Evolutionary conservation across 2,329 filamentous ascomycete species (phyloP).

Genomic region (Drechslerella stenobrocha): DNA sequence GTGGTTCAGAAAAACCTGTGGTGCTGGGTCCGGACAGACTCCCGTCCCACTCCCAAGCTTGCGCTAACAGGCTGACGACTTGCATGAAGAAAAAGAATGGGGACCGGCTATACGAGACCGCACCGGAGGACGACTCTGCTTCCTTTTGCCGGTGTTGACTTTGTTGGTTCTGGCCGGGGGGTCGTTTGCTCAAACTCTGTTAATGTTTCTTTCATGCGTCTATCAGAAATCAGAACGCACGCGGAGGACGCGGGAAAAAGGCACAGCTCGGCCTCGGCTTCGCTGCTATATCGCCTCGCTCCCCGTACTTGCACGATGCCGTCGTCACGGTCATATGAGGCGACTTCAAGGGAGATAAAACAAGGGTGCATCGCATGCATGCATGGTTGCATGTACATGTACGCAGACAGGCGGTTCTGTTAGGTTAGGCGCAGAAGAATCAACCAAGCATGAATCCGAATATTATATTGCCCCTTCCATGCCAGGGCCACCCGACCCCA

Average conservation of each 20-base stretch:
- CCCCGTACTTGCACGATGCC: background rate
- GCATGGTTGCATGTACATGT: no score
- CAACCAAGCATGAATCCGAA: slow-evolving; percentile 1
- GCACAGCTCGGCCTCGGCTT: no score
- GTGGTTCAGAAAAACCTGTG: slow-evolving; percentile 42
- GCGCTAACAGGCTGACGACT: slow-evolving; percentile 28
- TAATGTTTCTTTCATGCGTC: no score
- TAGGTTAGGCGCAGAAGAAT: slow-evolving; percentile 5
- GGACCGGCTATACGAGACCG: background rate
- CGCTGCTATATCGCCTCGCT: no score
- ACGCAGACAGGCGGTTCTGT: background rate
- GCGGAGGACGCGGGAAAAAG: no score
- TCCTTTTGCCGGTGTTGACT: background rate
- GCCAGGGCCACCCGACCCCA: background rate
- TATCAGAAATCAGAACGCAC: no score
- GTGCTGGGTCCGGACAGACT: slow-evolving; percentile 41
- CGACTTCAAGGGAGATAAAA: background rate
- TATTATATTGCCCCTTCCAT: background rate
- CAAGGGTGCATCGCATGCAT: no score
- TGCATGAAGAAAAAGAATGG: slow-evolving; percentile 19
- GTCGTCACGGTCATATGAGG: slow-evolving; percentile 4
- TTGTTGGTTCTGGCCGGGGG: background rate
- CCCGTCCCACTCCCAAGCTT: slow-evolving; percentile 34
- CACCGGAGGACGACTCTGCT: background rate
- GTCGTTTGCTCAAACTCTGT: no score